Base-by-base conservation (phyloP, 1,284 basidiomycete species). In the Retiboletus flavoniger region DNA sequence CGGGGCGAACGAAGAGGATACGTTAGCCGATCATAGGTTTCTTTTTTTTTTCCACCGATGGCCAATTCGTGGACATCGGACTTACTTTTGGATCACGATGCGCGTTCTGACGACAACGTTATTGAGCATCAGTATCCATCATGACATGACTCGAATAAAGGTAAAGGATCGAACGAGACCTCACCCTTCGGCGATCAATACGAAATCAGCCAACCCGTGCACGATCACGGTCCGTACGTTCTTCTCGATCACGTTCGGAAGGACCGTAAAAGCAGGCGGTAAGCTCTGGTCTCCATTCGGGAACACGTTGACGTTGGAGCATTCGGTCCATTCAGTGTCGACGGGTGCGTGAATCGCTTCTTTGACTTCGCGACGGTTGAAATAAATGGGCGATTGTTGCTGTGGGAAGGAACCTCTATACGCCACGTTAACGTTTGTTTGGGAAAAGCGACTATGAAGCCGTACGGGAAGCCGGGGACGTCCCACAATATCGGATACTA, bases 171-270 rank as follows among this genome's bases (percentile, higher is more conserved):
- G 19, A 17, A 17, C 36, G 47, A 31, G 32, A 65, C 80, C 24
- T 58, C 58, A 87, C 83, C 87, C 89, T 60, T 88, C 84, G 9
- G 86, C 81, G 48, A 90, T 87, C 41, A 88, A 71, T 56, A 85
- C 77, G 60, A 81, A 89, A 67, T 90, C 87, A 1, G 81, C 84
- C 47, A 88, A 72, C 0, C 89, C 89, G 57, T 91, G 88, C 5
- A 82, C 77, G 53, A 91, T 82, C 13, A 91, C 84, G 3, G 78
- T 80, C 45, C 87, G 76, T 55, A 82, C 75, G 67, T 78, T 90
- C 74, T 85, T 88, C 71, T 90, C 87, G 56, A 91, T 89, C 41
- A 88, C 87, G 57, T 74, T 84, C 3, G 88, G 85, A 11, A 90
- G 74, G 4, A 89, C 86, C 11, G 74, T 81, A 49, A 87, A 74